Percentiles rank a stretch among this genome's conserved stretches.
These are phyloP conservation scores for Glebionis coronaria DNA, from an alignment of 129 eudicot species.

Conservation along the genomic window DNA sequence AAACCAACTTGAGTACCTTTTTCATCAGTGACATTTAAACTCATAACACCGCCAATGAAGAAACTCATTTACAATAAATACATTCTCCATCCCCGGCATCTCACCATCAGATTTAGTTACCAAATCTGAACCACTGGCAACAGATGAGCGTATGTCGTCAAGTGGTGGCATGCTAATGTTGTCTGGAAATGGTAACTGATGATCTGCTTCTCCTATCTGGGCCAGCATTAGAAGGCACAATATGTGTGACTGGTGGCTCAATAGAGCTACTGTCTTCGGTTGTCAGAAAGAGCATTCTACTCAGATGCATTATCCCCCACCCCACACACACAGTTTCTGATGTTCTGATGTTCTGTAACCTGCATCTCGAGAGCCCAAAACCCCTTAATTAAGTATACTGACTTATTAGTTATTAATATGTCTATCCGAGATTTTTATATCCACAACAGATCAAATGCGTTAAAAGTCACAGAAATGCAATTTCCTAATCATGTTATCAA, in stretches of 20 bases:
- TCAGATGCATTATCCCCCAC: no score
- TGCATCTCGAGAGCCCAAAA: no score
- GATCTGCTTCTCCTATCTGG: neutral
- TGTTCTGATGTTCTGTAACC: no score
- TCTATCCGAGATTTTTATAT: no score
- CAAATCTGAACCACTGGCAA: constrained; percentile 15
- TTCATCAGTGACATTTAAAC: constrained; percentile 27
- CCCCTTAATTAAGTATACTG: no score
- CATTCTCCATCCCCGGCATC: constrained; percentile 51
- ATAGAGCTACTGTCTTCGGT: no score
- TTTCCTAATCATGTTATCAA: no score
- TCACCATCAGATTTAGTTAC: constrained; percentile 18
- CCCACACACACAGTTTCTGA: no score
- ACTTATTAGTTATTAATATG: no score
- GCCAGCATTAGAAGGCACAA: constrained; percentile 6
- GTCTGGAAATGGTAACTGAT: neutral
- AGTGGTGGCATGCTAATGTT: constrained; percentile 6
- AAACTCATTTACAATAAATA: constrained; percentile 61
- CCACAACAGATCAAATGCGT: no score
- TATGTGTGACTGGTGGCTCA: constrained; percentile 39
- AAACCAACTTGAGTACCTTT: constrained; percentile 36
- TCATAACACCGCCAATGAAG: constrained; percentile 53
- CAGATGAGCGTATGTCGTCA: constrained; percentile 34
- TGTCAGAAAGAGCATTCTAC: no score
- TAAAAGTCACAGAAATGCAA: no score